A percentile compares a stretch with the other conserved stretches of the same genome.
Conservation (phyloP, 2,329 filamentous ascomycete genomes). For the Fusarium virguliforme region DNA sequence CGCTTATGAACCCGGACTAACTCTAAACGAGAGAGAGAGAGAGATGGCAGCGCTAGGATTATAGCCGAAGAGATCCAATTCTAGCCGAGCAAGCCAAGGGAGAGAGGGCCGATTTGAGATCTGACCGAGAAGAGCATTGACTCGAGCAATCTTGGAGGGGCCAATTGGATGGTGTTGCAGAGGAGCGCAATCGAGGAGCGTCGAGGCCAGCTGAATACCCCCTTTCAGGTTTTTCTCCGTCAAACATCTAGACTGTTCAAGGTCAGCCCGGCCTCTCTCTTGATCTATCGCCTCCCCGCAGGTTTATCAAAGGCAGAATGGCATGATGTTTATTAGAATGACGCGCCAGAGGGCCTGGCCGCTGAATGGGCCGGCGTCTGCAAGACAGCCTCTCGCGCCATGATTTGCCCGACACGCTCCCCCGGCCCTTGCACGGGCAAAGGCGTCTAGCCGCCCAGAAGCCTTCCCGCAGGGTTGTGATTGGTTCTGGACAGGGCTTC, state of each 20-base stretch:
- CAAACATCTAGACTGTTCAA: neutral
- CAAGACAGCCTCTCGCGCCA: conserved; percentile 11
- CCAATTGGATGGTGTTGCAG: neutral
- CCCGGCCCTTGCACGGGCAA: conserved; percentile 4
- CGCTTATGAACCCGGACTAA: conserved; percentile 15
- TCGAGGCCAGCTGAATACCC: neutral
- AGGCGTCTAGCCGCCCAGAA: conserved; percentile 20
- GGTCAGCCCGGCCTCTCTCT: conserved; percentile 2
- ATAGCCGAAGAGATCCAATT: neutral
- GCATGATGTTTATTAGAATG: conserved; percentile 9
- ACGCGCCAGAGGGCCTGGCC: conserved; percentile 25
- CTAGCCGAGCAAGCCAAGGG: neutral
- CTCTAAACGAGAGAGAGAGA: neutral
- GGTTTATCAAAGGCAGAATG: neutral
- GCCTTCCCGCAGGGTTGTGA: conserved; percentile 3
- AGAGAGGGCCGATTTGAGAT: conserved; percentile 1
- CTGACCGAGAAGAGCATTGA: neutral
- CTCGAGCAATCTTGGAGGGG: neutral
- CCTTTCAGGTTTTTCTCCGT: neutral
- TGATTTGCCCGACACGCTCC: conserved; percentile 27
- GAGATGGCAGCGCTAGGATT: neutral
- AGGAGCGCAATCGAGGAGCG: neutral
- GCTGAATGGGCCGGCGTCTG: conserved; percentile 42
- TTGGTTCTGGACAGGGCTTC: conserved; percentile 16
- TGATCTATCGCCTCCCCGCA: neutral